Base-by-base conservation (phyloP, 139 green algal genomes). In the Trebouxia sp. region DNA sequence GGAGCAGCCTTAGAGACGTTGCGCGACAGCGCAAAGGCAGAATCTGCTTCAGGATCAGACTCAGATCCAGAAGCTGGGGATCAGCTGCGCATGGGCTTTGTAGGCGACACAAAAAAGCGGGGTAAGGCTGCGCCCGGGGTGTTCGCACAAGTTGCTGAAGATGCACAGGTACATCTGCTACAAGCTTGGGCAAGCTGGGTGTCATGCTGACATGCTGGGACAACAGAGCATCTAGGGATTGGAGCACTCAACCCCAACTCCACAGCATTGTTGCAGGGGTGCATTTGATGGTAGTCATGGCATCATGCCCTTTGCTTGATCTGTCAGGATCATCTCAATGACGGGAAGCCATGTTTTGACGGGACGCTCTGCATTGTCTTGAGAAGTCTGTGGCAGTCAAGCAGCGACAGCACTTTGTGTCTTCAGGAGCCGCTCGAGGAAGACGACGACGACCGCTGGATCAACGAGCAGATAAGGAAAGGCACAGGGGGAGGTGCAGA, bases 401-500 rank as follows among this genome's bases (percentile, higher is more conserved):
- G 28, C 8, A 67, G n/a, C n/a, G 11, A 67, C 35, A 45, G 12
- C 7, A 45, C 17, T 45, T 35, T 17, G 32, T 45, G 28, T n/a
- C 11, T 32, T 26, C 75, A 80, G 58, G 77, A 41, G 28, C 42
- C 35, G 48, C 82, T 84, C 38, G 88, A 85, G 1, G 88, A 91
- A 0, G 91, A 95, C 28, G 91, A 92, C 17, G 86, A 91, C 4
- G 85, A 89, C 1, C 65, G 76, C 9, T 93, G 91, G 85, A 89
- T 83, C 7, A 38, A 89, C 56, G 87, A 92, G 83, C 92, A 95
- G 87, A 88, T 95, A 26, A 82, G 86, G 2, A 94, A 93, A 62
- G 92, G 87, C 6, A 85, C 91, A 56, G 77, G 82, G n/a, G 32
- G 43, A 15, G 47, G 55, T 22, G 67, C 41, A 41, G 76, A 65